A percentile compares a stretch with the other conserved stretches of the same genome.
These are phyloP conservation scores for Mucor ambiguus DNA, from an alignment of 371 early-diverging fungal species.

Conservation along the genomic window DNA sequence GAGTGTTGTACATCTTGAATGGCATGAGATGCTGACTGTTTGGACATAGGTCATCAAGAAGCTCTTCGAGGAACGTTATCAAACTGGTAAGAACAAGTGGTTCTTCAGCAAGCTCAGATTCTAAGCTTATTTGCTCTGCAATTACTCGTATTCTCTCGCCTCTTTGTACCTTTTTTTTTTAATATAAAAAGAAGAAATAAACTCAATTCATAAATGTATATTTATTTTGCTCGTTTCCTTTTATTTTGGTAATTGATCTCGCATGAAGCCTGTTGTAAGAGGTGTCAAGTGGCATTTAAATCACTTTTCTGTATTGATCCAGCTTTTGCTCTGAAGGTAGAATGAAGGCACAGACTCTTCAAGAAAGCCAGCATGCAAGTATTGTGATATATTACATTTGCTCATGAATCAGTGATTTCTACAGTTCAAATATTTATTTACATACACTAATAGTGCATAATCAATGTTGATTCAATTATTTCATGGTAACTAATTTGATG, in stretches of 20 bases:
- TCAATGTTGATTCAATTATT: slow-evolving; percentile 16
- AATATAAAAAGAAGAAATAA: slow-evolving; percentile 2
- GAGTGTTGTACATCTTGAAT: neutral
- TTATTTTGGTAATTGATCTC: neutral
- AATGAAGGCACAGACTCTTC: too few relatives aligned
- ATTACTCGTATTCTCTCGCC: neutral
- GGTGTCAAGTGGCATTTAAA: too few relatives aligned
- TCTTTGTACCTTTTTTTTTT: slow-evolving; percentile 7
- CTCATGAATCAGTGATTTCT: neutral
- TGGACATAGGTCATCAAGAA: slow-evolving; percentile 75
- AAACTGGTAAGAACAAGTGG: slow-evolving; percentile 99
- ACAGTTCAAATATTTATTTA: neutral
- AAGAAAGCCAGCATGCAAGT: too few relatives aligned
- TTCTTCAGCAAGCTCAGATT: slow-evolving; percentile 99
- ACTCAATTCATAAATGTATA: slow-evolving; percentile 6
- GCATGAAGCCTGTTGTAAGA: neutral
- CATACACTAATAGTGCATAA: neutral
- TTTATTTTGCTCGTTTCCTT: neutral
- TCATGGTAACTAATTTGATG: slow-evolving; percentile 47
- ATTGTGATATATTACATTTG: neutral
- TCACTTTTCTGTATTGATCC: too few relatives aligned
- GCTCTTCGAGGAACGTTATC: slow-evolving; percentile 94
- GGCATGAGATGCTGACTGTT: slow-evolving; percentile 1
- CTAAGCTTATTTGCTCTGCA: slow-evolving; percentile 55
- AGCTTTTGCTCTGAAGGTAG: too few relatives aligned